phyloP scores from a whole-genome alignment of 495 filamentous ascomycete species.

The Penicillium coprophilum region DNA sequence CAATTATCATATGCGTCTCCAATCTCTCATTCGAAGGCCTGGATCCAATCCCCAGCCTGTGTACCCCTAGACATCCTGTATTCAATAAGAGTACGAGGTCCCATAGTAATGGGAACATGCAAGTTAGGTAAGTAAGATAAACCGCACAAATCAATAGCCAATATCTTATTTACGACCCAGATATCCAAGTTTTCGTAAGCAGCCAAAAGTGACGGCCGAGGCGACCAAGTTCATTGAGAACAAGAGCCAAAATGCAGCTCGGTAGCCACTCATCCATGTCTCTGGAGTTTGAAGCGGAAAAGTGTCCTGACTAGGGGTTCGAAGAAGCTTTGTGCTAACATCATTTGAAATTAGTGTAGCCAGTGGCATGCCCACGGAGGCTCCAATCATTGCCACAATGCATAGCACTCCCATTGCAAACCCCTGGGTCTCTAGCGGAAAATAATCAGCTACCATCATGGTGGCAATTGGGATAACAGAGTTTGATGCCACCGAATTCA shows the following conservation, averaged over 20 bases:
- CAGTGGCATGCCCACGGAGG: slow-evolving; percentile 51
- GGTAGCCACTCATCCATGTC: slow-evolving; percentile 52
- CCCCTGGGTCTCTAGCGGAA: slow-evolving; percentile 25
- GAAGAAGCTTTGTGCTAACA: slow-evolving; percentile 30
- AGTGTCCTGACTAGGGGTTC: neutral
- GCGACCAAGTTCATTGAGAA: slow-evolving; percentile 34
- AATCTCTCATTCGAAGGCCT: neutral
- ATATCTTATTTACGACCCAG: slow-evolving; percentile 49
- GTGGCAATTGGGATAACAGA: slow-evolving; percentile 53
- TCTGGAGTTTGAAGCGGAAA: slow-evolving; percentile 12
- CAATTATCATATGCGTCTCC: neutral
- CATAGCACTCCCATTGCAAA: slow-evolving; percentile 63
- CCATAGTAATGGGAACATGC: neutral
- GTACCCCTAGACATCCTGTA: neutral
- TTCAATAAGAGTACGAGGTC: neutral
- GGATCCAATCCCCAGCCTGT: neutral
- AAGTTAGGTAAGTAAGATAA: neutral
- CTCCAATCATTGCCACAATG: slow-evolving; percentile 56
- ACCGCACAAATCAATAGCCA: neutral
- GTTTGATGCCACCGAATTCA: slow-evolving; percentile 45
- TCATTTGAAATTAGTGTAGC: slow-evolving; percentile 48
- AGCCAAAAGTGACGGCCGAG: slow-evolving; percentile 14
- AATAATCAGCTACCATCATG: slow-evolving; percentile 49
- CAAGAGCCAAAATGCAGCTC: slow-evolving; percentile 51
- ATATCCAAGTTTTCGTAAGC: slow-evolving; percentile 42